Evolutionary conservation across 2,329 filamentous ascomycete genomes (phyloP).

Genomic region (Sporothrix humicola): DNA sequence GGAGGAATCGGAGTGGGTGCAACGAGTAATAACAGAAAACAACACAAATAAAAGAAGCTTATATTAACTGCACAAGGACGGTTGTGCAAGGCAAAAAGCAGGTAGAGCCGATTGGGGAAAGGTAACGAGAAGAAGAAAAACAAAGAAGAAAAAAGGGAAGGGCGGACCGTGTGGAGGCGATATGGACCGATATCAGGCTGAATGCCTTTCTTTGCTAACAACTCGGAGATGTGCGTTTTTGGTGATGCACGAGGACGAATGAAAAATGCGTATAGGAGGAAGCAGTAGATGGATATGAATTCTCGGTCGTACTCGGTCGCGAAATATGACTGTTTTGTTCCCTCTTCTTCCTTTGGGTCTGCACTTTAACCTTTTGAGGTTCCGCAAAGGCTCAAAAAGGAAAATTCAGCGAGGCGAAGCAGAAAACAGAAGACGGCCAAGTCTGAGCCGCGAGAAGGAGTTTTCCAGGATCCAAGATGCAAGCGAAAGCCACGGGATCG

Average conservation of each 20-base stretch:
- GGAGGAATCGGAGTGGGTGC: background rate
- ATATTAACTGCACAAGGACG: slow-evolving; percentile 11
- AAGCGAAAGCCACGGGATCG: background rate
- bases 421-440: background rate
- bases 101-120: slow-evolving; percentile 2
- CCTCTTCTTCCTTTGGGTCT: background rate
- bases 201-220: slow-evolving; percentile 7
- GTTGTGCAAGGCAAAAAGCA: slow-evolving; percentile 16
- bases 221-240: slow-evolving; percentile 6
- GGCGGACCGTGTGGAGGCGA: background rate
- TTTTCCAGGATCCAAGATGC: background rate
- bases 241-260: background rate
- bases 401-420: background rate
- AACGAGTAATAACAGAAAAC: background rate
- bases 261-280: background rate
- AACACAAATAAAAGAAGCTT: slow-evolving; percentile 6
- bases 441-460: background rate
- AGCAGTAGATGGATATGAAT: too few species aligned
- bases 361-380: background rate
- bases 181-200: slow-evolving; percentile 24
- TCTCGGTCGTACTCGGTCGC: too few species aligned
- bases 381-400: slow-evolving; percentile 8
- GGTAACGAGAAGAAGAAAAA: too few species aligned
- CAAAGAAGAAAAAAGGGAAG: too few species aligned
- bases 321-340: background rate